Percentiles rank a stretch among this genome's conserved stretches.
Evolutionary conservation across 768 basidiomycete genomes (phyloP).

Genomic region (Gloeostereum incarnatum): DNA sequence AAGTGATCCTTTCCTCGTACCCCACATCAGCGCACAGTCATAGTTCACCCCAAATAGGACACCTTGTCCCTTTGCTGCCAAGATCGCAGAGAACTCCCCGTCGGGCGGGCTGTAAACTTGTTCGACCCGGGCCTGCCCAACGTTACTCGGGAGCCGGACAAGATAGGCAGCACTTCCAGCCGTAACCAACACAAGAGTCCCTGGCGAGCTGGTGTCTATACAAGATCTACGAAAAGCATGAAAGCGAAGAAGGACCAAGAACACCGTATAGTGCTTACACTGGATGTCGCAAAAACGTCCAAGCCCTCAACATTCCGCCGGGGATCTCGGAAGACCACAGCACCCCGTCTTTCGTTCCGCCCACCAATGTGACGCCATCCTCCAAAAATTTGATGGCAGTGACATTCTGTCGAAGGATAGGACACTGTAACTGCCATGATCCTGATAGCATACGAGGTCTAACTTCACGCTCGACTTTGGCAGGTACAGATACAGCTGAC

Average conservation of each 20-base stretch:
- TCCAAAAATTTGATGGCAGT: conserved; percentile 56
- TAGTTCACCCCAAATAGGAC: conserved; percentile 50
- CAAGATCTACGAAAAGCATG: conserved; percentile 28
- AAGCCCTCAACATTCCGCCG: conserved; percentile 54
- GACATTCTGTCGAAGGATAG: conserved; percentile 56
- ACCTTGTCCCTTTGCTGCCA: conserved; percentile 39
- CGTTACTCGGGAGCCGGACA: too few species aligned
- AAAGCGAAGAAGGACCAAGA: neutral
- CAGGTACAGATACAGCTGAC: conserved; percentile 18
- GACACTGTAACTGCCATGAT: conserved; percentile 55
- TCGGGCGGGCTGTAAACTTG: conserved; percentile 23
- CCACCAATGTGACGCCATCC: conserved; percentile 53
- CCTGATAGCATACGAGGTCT: conserved; percentile 25
- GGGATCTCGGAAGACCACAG: conserved; percentile 50
- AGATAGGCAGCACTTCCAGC: too few species aligned
- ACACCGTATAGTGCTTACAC: neutral
- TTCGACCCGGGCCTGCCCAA: conserved; percentile 44
- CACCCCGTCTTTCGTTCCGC: conserved; percentile 63
- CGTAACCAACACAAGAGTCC: conserved; percentile 42
- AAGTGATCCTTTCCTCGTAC: conserved; percentile 39
- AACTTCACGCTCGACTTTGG: neutral
- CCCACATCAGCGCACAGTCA: conserved; percentile 54
- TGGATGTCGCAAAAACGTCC: conserved; percentile 33
- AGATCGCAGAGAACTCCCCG: conserved; percentile 37
- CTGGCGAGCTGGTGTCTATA: conserved; percentile 40